Evolutionary conservation across 257 asterid genomes (phyloP), one percentile per base, ranked within the genome.

Genomic region (Solanum piurae): DNA sequence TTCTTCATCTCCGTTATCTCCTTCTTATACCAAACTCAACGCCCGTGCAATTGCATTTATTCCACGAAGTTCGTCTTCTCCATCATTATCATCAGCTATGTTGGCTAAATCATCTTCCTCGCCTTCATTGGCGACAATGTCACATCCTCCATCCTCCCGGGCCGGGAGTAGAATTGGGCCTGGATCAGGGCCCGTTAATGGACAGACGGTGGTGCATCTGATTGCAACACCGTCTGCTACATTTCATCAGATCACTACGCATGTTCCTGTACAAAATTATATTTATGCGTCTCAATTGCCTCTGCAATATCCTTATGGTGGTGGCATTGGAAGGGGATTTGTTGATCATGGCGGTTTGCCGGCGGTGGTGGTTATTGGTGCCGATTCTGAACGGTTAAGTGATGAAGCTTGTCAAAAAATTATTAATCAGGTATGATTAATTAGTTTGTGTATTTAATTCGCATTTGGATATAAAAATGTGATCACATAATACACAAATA

Each of bases 21-120:
- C 86, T 82, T 82, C 29, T 16, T 31, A 18, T 5, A 88, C 80
- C 83, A 92, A 83, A 88, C 95, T 95, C 72, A 94, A 92, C 93
- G 98, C 98, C 10, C 86, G 90, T 89, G 98, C 98, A 20, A 94
- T 96, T 12, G 97, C 93, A 36, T 95, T 95, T 90, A 93, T 94
- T 21, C 98, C 98, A 5, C 93, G 98, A 10, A 62, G 86, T 49
- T 85, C 93, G 27, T 82, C 86, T 49, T 49, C 86, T 1, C 86
- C 86, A 4, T 29, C 86, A 10, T 82, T 82, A 37, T 82, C 71
- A 2, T 82, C 71, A 1, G 42, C 31, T 27, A 82, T 82, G 86
- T 82, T 82, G 44, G 20, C 85, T 0, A 82, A 82, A 82, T 82
- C 86, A 3, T 82, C 86, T 3, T 82, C 86, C 5, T 82, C 86